Base-by-base conservation (phyloP, 2,329 filamentous ascomycete genomes). In the Bimuria novae-zelandiae region DNA sequence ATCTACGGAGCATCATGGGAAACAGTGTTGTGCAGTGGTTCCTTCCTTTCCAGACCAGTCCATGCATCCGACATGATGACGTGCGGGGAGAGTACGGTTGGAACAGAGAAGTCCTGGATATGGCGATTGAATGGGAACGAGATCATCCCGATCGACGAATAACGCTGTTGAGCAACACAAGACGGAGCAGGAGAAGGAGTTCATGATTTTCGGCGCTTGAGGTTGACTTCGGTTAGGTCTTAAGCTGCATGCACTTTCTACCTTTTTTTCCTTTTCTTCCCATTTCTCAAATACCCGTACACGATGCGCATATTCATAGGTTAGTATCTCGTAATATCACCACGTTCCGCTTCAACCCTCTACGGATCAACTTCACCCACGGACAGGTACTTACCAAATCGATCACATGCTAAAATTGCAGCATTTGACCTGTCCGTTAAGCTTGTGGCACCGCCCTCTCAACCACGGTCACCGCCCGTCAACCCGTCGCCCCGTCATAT, bases 1-100 rank as follows among this genome's bases (percentile, higher is more conserved):
- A 97, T 67, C 87, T 92, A 76, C 84, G 85, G 59, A 82, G 87
- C 12, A 84, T 97, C 21, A 91, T 99, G 86, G 93, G 93, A 0
- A 75, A 82, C 41, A 83, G 76, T 17, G 59, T 86, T 2, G 55
- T 87, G 12, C 89, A 96, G 54, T 97, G 92, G 92, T 67, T 96
- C 11, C 75, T 96, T 1, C 93, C 93, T 0, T 71, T 96, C 29
- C 84, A 80, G 51, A 80, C 83, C 54, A 91, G 89, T 4, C 93
- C 93, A 0, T 93, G 89, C 70, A 82, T 82, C 45, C 82, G 83
- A 48, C 89, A 92, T 63, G 84, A 85, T 41, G 82, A 79, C 60
- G 78, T 79, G 53, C 80, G 83, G 56, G 87, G 89, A 63, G 84
- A 89, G 52, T 95, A 89, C 68, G 79, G 82, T 12, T 77, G 89